Conservation (phyloP, 106 monocot genomes). For the Allium sativum region DNA sequence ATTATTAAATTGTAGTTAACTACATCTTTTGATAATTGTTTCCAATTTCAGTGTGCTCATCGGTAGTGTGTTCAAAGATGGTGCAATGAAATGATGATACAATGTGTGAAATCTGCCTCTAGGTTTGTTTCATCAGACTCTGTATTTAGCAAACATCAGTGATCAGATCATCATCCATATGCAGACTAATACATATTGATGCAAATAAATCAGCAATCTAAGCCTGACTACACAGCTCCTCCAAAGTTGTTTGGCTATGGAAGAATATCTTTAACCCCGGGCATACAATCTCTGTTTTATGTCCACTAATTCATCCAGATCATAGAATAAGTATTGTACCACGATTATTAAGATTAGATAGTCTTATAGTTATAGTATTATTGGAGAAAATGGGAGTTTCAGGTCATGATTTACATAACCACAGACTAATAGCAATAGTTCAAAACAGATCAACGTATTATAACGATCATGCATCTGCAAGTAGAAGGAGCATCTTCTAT, state of each 20-base stretch:
- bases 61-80: constrained; percentile 75
- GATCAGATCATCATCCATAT: no score
- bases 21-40: not conserved
- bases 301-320: no score
- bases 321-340: no score
- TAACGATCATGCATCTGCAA: constrained; percentile 30
- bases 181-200: no score
- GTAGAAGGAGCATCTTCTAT: constrained; percentile 29
- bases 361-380: constrained; percentile 3
- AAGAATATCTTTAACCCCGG: constrained; percentile 46
- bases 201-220: constrained; percentile 70
- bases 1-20: no score
- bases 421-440: constrained; percentile 26
- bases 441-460: constrained; percentile 16
- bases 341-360: no score
- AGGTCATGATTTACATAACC: constrained; percentile 24
- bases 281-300: constrained; percentile 22
- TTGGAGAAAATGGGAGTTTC: constrained; percentile 63
- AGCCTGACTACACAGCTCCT: constrained; percentile 56
- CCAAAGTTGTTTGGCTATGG: constrained; percentile 46
- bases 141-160: not conserved
- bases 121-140: constrained; percentile 26
- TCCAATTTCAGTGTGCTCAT: constrained; percentile 55
- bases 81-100: constrained; percentile 78
- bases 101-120: constrained; percentile 70